A percentile compares a stretch with the other conserved stretches of the same genome.
phyloP scores from a whole-genome alignment of 805 yeast species.

The Pichia scutulata region DNA sequence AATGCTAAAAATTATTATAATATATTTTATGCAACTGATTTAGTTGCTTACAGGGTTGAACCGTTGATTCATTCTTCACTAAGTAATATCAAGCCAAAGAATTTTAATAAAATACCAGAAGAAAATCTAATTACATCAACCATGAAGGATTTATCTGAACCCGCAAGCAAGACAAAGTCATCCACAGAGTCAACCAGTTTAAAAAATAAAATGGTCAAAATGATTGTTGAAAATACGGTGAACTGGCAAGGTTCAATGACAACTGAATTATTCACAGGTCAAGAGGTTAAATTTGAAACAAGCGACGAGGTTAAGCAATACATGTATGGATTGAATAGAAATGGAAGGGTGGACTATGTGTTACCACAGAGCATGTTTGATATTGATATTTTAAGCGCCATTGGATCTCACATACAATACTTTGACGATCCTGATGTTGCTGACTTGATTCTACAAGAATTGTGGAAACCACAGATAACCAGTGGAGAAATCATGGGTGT shows the following conservation, averaged over 20 bases:
- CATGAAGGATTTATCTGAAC: constrained; percentile 2
- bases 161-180: constrained; percentile 13
- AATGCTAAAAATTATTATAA: constrained; percentile 65
- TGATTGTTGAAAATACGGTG: constrained; percentile 4
- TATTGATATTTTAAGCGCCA: constrained; percentile 66
- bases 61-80: constrained; percentile 57
- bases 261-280: constrained; percentile 4
- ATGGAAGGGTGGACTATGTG: constrained; percentile 77
- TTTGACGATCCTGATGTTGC: constrained; percentile 84
- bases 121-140: constrained; percentile 37
- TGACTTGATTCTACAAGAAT: constrained; percentile 60
- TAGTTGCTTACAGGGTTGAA: constrained; percentile 83
- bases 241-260: constrained; percentile 1
- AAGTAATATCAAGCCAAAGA: constrained; percentile 44
- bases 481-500: neutral
- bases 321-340: constrained; percentile 47
- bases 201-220: constrained; percentile 22
- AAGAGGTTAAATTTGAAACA: constrained; percentile 18
- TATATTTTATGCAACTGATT: constrained; percentile 85
- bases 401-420: constrained; percentile 84
- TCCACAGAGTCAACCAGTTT: constrained; percentile 7
- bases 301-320: constrained; percentile 24
- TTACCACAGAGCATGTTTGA: constrained; percentile 75
- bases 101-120: constrained; percentile 44
- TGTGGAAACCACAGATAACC: constrained; percentile 22